A percentile compares a stretch with the other conserved stretches of the same genome.
phyloP scores from a whole-genome alignment of 2,329 filamentous ascomycete genomes.

The Sarocladiaceae sp. region DNA sequence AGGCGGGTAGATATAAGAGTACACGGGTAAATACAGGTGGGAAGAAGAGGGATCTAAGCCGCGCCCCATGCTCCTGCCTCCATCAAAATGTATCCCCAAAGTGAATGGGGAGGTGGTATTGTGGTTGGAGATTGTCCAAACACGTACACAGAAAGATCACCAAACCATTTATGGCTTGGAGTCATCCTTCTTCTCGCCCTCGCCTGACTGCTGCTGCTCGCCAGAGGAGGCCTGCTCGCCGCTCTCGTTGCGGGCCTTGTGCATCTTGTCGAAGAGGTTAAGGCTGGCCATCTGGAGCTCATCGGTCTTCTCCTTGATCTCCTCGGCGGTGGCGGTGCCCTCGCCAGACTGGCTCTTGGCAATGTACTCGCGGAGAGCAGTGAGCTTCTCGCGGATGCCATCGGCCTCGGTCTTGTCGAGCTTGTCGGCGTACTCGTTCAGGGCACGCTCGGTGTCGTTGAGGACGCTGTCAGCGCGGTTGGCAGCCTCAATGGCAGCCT shows the following conservation, averaged over 20 bases:
- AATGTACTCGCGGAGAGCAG: constrained; percentile 77
- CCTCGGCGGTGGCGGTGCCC: constrained; percentile 73
- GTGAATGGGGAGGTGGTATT: not conserved
- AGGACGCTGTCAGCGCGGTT: constrained; percentile 95
- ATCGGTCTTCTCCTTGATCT: constrained; percentile 98
- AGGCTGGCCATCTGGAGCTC: constrained; percentile 93
- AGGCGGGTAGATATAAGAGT: constrained; percentile 39
- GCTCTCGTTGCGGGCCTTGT: constrained; percentile 80
- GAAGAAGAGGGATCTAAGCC: constrained; percentile 27
- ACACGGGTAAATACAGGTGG: constrained; percentile 40
- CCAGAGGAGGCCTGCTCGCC: constrained; percentile 41
- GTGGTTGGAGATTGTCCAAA: constrained; percentile 3
- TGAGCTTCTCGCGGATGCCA: constrained; percentile 89
- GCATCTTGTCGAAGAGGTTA: constrained; percentile 99
- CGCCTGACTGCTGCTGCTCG: constrained; percentile 45
- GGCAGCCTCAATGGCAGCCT: constrained; percentile 88
- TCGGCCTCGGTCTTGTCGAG: constrained; percentile 96
- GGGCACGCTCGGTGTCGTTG: constrained; percentile 96
- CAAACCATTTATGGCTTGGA: constrained; percentile 52
- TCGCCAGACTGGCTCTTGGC: constrained; percentile 93
- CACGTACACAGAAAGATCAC: not conserved
- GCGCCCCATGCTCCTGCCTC: constrained; percentile 25
- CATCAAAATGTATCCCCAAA: constrained; percentile 18
- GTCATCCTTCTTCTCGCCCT: constrained; percentile 75
- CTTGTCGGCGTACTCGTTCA: constrained; percentile 93